Evolutionary conservation across 2,329 filamentous ascomycete species (phyloP).

Genomic region (Diplodia seriata): DNA sequence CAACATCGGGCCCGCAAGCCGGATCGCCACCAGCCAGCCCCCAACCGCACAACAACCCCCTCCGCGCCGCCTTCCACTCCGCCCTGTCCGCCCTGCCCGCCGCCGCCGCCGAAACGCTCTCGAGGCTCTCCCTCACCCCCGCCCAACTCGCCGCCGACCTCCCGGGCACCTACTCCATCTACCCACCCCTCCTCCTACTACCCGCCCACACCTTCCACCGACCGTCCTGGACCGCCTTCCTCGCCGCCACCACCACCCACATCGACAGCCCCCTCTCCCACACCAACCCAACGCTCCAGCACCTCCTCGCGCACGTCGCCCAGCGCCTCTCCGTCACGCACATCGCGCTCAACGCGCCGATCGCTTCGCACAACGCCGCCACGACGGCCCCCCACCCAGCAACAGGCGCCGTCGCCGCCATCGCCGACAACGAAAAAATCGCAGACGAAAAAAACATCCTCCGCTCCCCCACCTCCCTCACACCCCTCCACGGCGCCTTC

Average conservation of each 20-base stretch:
- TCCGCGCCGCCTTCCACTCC: slow-evolving; percentile 21
- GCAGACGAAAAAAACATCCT: too few relatives aligned
- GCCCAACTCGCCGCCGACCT: slow-evolving; percentile 38
- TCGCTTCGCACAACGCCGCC: slow-evolving; percentile 44
- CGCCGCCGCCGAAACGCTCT: slow-evolving; percentile 31
- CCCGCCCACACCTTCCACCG: slow-evolving; percentile 55
- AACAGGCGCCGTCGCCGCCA: too few relatives aligned
- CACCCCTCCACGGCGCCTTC: slow-evolving; percentile 76
- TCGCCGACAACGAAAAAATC: too few relatives aligned
- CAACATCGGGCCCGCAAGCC: neutral
- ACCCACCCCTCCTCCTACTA: slow-evolving; percentile 65
- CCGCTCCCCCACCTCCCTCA: slow-evolving; percentile 73
- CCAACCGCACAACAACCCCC: slow-evolving; percentile 19
- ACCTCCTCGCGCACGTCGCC: slow-evolving; percentile 38
- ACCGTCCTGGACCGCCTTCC: slow-evolving; percentile 44
- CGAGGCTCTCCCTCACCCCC: slow-evolving; percentile 33
- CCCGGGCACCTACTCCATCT: slow-evolving; percentile 59
- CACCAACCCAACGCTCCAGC: too few relatives aligned
- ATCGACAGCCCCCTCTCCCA: too few relatives aligned
- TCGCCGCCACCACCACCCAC: slow-evolving; percentile 37
- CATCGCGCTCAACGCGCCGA: slow-evolving; percentile 66
- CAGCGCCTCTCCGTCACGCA: slow-evolving; percentile 58
- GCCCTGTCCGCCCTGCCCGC: slow-evolving; percentile 12
- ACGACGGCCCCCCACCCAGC: too few relatives aligned
- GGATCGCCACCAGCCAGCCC: neutral